Percentiles rank a stretch among this genome's conserved stretches.
phyloP scores from a whole-genome alignment of 140 eudicot species.

The Stevia rebaudiana region DNA sequence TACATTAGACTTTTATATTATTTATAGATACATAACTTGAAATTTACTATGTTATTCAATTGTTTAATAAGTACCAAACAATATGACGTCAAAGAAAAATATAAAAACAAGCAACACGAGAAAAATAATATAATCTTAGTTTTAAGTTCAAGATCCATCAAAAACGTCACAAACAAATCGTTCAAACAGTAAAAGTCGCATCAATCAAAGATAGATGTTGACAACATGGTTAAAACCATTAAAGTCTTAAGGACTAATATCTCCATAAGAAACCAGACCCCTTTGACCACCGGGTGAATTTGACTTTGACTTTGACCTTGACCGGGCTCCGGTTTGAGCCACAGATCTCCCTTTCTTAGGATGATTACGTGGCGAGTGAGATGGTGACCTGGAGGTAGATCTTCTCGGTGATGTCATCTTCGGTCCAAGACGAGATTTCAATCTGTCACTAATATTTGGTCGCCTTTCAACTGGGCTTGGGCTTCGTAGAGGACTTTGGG shows the following conservation, averaged over 20 bases:
- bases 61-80: too few species aligned
- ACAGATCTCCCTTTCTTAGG: conserved; percentile 25
- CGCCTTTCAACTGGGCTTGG: conserved; percentile 50
- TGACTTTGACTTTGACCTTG: conserved; percentile 24
- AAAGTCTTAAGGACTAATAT: conserved; percentile 47
- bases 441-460: conserved; percentile 54
- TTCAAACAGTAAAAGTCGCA: conserved; percentile 1
- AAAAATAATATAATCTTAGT: background rate
- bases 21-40: too few species aligned
- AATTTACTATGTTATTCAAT: background rate
- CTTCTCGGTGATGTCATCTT: conserved; percentile 37
- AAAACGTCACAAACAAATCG: background rate
- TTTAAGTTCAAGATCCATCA: conserved; percentile 14
- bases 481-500: conserved; percentile 62
- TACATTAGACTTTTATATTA: too few species aligned
- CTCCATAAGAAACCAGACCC: conserved; percentile 94
- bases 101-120: background rate
- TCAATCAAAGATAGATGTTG: background rate
- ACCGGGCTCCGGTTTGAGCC: conserved; percentile 43
- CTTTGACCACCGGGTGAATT: conserved; percentile 60
- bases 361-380: conserved; percentile 43
- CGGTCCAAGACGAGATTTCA: conserved; percentile 84
- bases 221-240: background rate
- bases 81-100: background rate
- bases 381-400: conserved; percentile 41